These are phyloP conservation scores for Galium porrigens DNA, from an alignment of 305 asterid species.

Conservation along the genomic window DNA sequence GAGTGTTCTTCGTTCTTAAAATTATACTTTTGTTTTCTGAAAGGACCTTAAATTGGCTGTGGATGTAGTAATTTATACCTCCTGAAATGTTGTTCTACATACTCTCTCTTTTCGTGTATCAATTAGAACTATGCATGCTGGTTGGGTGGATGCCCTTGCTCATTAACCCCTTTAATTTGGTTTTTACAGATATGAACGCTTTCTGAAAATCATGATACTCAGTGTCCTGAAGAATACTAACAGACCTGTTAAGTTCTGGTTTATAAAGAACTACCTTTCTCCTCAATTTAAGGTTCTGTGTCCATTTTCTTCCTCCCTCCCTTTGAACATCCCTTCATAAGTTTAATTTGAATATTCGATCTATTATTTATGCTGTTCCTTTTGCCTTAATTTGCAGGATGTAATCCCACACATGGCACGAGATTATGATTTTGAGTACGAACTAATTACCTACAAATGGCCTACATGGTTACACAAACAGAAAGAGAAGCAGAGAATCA, in stretches of 20 bases:
- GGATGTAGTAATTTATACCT: neutral
- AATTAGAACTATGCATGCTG: neutral
- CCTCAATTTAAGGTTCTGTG: conserved; percentile 83
- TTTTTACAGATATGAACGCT: conserved; percentile 81
- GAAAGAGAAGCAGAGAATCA: conserved; percentile 89
- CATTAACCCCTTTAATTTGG: conserved; percentile 15
- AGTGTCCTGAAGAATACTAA: conserved; percentile 81
- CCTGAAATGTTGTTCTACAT: neutral
- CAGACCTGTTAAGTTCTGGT: conserved; percentile 96
- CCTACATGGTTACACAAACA: conserved; percentile 98
- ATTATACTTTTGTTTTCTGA: neutral
- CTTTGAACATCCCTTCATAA: conserved; percentile 7
- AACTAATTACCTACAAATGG: conserved; percentile 92
- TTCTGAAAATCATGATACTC: conserved; percentile 82
- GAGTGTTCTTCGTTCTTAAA: neutral
- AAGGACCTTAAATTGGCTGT: neutral
- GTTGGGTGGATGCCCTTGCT: conserved; percentile 5
- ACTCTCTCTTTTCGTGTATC: neutral
- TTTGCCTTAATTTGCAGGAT: conserved; percentile 40
- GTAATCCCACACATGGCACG: conserved; percentile 90
- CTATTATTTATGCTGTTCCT: conserved; percentile 11
- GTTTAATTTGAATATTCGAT: conserved; percentile 8
- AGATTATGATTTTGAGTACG: conserved; percentile 88
- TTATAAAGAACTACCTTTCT: conserved; percentile 94
- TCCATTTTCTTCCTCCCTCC: conserved; percentile 9